phyloP scores from a whole-genome alignment of 2,329 filamentous ascomycete species.

The Diaporthe ilicicola region DNA sequence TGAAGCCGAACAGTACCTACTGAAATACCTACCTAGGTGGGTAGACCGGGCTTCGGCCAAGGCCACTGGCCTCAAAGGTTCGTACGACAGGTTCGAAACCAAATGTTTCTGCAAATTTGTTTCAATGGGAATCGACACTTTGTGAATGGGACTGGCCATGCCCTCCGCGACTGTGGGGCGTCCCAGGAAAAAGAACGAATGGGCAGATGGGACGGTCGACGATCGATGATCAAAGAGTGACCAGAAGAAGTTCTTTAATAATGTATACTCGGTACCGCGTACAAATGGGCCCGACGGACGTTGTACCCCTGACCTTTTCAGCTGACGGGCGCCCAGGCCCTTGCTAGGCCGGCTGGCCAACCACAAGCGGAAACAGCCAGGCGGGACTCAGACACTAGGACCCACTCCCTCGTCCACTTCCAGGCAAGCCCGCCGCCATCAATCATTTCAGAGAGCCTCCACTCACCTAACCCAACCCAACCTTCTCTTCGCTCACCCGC shows the following conservation, averaged over 20 bases:
- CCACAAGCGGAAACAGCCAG: slow-evolving; percentile 6
- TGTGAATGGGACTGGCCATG: background rate
- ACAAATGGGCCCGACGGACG: background rate
- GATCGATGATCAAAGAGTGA: slow-evolving; percentile 10
- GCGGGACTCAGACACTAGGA: slow-evolving; percentile 7
- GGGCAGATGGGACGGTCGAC: background rate
- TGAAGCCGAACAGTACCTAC: too few relatives aligned
- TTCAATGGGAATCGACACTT: background rate
- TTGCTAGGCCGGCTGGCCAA: slow-evolving; percentile 6
- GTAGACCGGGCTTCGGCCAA: background rate
- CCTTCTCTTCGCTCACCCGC: slow-evolving; percentile 27
- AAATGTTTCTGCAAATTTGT: background rate
- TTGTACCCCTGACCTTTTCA: slow-evolving; percentile 22
- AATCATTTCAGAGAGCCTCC: slow-evolving; percentile 26
- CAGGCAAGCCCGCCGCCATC: slow-evolving; percentile 23
- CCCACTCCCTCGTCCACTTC: slow-evolving; percentile 18
- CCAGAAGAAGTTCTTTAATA: background rate
- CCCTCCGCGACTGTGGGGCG: background rate
- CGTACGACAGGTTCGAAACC: background rate
- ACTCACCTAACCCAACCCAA: slow-evolving; percentile 28
- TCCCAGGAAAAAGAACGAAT: background rate
- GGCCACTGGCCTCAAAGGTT: background rate
- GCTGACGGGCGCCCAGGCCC: slow-evolving; percentile 20
- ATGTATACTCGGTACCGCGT: background rate
- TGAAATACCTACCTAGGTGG: too few relatives aligned